Conservation (phyloP, 495 filamentous ascomycete species). For the Penicillium lividum region DNA sequence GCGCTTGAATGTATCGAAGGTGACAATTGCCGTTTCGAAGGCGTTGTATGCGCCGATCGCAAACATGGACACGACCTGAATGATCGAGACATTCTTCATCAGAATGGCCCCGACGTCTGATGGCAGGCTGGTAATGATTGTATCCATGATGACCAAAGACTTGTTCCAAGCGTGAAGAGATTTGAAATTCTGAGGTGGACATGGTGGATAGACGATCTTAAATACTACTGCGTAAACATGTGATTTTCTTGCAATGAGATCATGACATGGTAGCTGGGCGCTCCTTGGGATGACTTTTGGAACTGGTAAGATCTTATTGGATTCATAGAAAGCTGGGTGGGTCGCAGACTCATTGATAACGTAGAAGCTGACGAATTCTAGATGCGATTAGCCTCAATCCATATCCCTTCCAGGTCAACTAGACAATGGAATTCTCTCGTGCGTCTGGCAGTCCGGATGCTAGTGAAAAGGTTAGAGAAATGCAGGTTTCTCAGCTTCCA, state of each 20-base stretch:
- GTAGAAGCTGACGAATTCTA: background rate
- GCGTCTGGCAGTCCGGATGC: background rate
- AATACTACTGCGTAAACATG: background rate
- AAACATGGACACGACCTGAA: conserved; percentile 3
- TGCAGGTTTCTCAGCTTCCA: background rate
- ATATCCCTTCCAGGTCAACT: background rate
- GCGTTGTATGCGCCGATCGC: conserved; percentile 5
- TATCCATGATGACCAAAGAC: background rate
- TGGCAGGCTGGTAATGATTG: background rate
- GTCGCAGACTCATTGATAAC: background rate
- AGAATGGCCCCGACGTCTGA: background rate
- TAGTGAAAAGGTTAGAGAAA: background rate
- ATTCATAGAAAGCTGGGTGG: background rate
- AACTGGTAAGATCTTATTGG: background rate
- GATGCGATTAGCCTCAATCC: background rate
- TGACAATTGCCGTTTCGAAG: conserved; percentile 1
- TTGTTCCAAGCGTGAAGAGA: background rate
- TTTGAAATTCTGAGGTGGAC: background rate
- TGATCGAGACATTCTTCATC: conserved; percentile 3
- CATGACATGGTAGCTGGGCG: background rate
- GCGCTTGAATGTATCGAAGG: conserved; percentile 1
- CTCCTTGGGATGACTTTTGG: background rate
- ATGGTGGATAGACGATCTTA: background rate
- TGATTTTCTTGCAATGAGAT: background rate
- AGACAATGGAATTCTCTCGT: background rate